Percentiles rank a stretch among this genome's conserved stretches.
Conservation (phyloP, 2,329 filamentous ascomycete species). For the Sporothrix luriei region DNA sequence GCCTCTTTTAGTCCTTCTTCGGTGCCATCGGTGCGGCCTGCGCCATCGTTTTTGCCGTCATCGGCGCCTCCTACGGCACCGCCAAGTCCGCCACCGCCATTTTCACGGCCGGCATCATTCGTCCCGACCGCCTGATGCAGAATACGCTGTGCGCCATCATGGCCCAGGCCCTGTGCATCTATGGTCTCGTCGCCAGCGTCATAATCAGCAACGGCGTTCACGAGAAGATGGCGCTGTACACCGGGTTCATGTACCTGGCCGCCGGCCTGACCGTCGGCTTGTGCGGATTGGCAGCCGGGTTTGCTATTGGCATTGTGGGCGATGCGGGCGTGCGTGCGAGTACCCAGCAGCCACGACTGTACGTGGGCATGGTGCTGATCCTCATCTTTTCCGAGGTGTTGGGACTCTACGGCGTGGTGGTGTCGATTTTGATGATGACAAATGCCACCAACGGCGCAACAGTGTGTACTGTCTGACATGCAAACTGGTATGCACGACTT, state of each 20-base stretch:
- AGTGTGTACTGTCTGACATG: constrained; percentile 39
- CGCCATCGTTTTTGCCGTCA: constrained; percentile 55
- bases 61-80: constrained; percentile 81
- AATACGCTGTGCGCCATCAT: constrained; percentile 97
- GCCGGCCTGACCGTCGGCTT: constrained; percentile 89
- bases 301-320: constrained; percentile 93
- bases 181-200: constrained; percentile 29
- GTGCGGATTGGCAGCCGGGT: constrained; percentile 89
- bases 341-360: constrained; percentile 94
- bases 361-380: constrained; percentile 98
- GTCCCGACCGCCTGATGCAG: constrained; percentile 90
- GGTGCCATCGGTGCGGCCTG: constrained; percentile 90
- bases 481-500: background rate
- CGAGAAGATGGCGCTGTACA: constrained; percentile 72
- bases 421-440: constrained; percentile 54
- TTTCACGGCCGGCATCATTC: constrained; percentile 78
- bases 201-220: constrained; percentile 67
- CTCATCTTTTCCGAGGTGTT: constrained; percentile 98
- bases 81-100: constrained; percentile 89
- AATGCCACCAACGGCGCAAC: constrained; percentile 47
- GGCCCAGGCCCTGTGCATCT: constrained; percentile 71
- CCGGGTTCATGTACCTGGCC: constrained; percentile 87
- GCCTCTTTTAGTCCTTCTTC: constrained; percentile 72
- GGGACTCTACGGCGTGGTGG: constrained; percentile 78
- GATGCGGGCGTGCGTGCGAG: constrained; percentile 92